Conservation (phyloP, 2,329 filamentous ascomycete species). For the Ciborinia camelliae region DNA sequence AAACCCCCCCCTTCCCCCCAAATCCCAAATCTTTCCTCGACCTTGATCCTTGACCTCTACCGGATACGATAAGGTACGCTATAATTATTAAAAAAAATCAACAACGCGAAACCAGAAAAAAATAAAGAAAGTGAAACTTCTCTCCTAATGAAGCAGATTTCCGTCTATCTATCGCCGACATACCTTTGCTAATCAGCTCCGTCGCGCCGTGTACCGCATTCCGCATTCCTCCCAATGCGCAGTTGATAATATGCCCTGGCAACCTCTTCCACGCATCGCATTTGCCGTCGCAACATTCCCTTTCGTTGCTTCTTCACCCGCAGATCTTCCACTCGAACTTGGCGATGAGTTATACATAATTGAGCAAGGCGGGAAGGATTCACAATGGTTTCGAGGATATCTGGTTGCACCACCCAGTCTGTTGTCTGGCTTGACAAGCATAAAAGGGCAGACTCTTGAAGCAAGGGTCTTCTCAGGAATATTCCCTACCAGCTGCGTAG, state of each 20-base stretch:
- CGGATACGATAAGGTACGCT: conserved; percentile 2
- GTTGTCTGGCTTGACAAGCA: conserved; percentile 84
- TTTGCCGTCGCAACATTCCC: conserved; percentile 97
- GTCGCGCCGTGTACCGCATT: conserved; percentile 4
- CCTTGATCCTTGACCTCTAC: background rate
- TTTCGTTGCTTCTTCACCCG: conserved; percentile 79
- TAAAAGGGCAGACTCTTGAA: conserved; percentile 89
- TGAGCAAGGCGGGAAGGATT: conserved; percentile 81
- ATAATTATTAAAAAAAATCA: background rate
- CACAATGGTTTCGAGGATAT: conserved; percentile 92
- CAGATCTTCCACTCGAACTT: conserved; percentile 93
- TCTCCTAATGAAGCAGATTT: conserved; percentile 12
- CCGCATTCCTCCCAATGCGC: conserved; percentile 18
- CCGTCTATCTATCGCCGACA: conserved; percentile 7
- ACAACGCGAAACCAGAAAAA: background rate
- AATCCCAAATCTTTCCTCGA: background rate
- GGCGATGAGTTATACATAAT: conserved; percentile 99
- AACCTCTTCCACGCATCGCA: conserved; percentile 91
- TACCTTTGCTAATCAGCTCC: conserved; percentile 2
- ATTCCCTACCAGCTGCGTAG: conserved; percentile 90
- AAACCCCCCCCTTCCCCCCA: background rate
- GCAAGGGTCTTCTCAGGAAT: conserved; percentile 98
- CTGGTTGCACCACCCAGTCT: conserved; percentile 90
- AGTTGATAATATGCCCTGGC: conserved; percentile 74
- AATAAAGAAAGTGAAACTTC: background rate